Conservation (phyloP, 441 rosid species). For the Cnidoscolus chayamansa region DNA sequence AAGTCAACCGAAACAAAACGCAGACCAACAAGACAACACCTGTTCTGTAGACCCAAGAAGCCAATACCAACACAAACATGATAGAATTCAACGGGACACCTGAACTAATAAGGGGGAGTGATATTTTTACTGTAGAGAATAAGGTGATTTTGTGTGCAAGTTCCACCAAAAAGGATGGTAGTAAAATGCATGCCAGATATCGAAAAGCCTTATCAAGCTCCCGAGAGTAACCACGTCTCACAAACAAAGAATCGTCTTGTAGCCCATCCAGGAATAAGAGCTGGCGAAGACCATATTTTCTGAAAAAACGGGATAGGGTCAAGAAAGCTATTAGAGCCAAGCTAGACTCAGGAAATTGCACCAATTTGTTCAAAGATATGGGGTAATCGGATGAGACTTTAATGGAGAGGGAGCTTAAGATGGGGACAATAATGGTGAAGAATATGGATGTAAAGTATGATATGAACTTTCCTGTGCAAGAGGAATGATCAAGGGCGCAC, state of each 20-base stretch:
- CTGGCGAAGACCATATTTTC: slow-evolving; percentile 46
- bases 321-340: slow-evolving; percentile 51
- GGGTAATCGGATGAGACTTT: slow-evolving; percentile 33
- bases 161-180: slow-evolving; percentile 64
- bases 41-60: slow-evolving; percentile 69
- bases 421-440: slow-evolving; percentile 46
- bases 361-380: slow-evolving; percentile 51
- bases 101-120: slow-evolving; percentile 32
- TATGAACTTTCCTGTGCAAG: slow-evolving; percentile 41
- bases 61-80: slow-evolving; percentile 48
- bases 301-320: slow-evolving; percentile 53
- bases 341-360: slow-evolving; percentile 67
- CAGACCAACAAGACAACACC: slow-evolving; percentile 64
- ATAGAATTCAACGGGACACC: slow-evolving; percentile 42
- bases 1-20: slow-evolving; percentile 63
- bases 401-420: slow-evolving; percentile 36
- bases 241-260: slow-evolving; percentile 45
- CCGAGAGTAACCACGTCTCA: slow-evolving; percentile 42
- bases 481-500: slow-evolving; percentile 72
- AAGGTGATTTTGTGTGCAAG: slow-evolving; percentile 59
- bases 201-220: slow-evolving; percentile 66
- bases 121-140: slow-evolving; percentile 43
- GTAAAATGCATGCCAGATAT: slow-evolving; percentile 53
- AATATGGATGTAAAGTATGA: slow-evolving; percentile 44
- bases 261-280: slow-evolving; percentile 62